Percentiles rank a stretch among this genome's conserved stretches.
phyloP scores from a whole-genome alignment of 1,139 yeast genomes.

The Saccharomyces hybrid region DNA sequence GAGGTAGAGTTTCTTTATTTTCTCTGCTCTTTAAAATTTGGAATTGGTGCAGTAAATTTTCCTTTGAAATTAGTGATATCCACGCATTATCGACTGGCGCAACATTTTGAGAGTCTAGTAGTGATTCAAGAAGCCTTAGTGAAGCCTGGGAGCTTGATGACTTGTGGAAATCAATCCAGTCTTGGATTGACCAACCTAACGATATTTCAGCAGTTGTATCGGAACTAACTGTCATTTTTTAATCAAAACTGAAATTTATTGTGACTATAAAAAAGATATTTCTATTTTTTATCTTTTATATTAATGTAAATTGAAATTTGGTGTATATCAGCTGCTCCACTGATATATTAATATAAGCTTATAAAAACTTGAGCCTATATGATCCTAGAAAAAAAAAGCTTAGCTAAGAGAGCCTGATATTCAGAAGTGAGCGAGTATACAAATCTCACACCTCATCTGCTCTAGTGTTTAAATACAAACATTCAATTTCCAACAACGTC shows the following conservation, averaged over 20 bases:
- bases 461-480: neutral
- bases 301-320: neutral
- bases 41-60: constrained; percentile 70
- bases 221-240: constrained; percentile 4
- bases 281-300: neutral
- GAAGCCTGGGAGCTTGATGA: constrained; percentile 59
- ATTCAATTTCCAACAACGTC: neutral
- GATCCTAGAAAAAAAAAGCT: neutral
- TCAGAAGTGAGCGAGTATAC: neutral
- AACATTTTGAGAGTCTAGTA: constrained; percentile 42
- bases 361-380: neutral
- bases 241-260: neutral
- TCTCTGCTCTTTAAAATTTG: constrained; percentile 56
- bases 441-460: neutral
- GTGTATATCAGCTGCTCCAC: neutral
- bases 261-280: neutral
- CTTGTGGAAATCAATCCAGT: constrained; percentile 68
- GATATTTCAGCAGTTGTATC: constrained; percentile 7
- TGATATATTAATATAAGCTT: neutral
- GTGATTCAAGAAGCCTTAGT: constrained; percentile 39
- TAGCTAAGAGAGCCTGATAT: neutral
- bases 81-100: constrained; percentile 73
- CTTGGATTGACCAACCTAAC: constrained; percentile 53
- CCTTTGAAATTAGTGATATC: constrained; percentile 66
- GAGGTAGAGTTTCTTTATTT: constrained; percentile 38